A percentile compares a stretch with the other conserved stretches of the same genome.
phyloP scores from a whole-genome alignment of 148 eudicot species.

The Vaccinium corymbosum region DNA sequence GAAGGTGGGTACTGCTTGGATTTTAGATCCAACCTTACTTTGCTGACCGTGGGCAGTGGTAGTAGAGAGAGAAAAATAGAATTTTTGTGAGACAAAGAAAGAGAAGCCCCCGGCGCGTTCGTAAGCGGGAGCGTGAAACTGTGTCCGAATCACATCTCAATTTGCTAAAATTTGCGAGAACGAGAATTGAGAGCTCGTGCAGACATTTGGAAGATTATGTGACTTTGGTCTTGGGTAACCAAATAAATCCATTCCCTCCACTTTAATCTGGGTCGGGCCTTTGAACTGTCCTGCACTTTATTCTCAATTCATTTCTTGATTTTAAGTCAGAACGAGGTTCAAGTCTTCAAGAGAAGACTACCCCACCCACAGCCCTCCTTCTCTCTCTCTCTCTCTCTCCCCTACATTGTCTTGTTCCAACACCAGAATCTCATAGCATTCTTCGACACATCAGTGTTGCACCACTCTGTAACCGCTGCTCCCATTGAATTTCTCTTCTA shows the following conservation, averaged over 20 bases:
- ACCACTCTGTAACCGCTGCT: slow-evolving; percentile 15
- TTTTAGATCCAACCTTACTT: slow-evolving; percentile 8
- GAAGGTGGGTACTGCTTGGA: slow-evolving; percentile 7
- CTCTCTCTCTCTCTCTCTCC: slow-evolving; percentile 20
- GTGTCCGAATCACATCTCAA: no score
- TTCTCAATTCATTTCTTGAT: slow-evolving; percentile 50
- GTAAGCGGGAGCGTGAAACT: no score
- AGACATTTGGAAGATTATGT: no score
- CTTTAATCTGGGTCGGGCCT: slow-evolving; percentile 15
- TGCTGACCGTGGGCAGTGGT: slow-evolving; percentile 15
- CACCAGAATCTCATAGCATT: slow-evolving; percentile 36
- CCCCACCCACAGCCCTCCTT: slow-evolving; percentile 6
- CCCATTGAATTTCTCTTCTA: not conserved
- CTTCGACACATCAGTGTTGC: slow-evolving; percentile 17
- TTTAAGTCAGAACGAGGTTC: slow-evolving; percentile 32
- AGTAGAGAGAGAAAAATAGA: not conserved
- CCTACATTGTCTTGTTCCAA: slow-evolving; percentile 52
- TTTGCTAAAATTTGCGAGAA: no score
- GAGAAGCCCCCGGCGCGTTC: not conserved
- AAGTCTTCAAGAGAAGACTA: not conserved
- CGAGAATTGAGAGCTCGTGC: no score
- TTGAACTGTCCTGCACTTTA: slow-evolving; percentile 38
- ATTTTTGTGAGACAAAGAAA: not conserved
- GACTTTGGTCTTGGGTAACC: not conserved
- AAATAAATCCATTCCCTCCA: not conserved